Conservation (phyloP, 805 yeast genomes). For the Candida stauntonica region DNA sequence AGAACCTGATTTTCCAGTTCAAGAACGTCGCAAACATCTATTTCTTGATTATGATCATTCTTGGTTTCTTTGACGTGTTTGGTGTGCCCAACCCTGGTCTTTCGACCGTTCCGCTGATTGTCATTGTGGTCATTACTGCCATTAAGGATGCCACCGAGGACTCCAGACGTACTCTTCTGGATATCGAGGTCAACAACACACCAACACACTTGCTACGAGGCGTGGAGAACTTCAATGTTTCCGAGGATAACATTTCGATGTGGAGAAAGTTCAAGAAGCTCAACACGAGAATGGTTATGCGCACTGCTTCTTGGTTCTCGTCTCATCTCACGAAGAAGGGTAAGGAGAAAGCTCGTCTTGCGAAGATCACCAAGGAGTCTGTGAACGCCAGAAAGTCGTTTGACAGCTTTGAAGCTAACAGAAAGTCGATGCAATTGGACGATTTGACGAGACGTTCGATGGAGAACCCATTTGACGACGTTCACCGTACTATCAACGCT, state of each 20-base stretch:
- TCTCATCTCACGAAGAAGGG: slow-evolving; percentile 32
- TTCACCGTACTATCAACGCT: slow-evolving; percentile 30
- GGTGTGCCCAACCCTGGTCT: slow-evolving; percentile 79
- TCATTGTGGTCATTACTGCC: slow-evolving; percentile 70
- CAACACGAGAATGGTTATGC: slow-evolving; percentile 28
- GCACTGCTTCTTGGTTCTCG: slow-evolving; percentile 7
- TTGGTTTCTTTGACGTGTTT: slow-evolving; percentile 73
- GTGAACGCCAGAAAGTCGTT: slow-evolving; percentile 34
- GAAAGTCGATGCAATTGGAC: slow-evolving; percentile 28
- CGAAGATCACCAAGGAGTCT: slow-evolving; percentile 24
- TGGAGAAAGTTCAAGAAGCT: slow-evolving; percentile 71
- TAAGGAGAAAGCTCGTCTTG: slow-evolving; percentile 29
- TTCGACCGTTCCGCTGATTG: slow-evolving; percentile 74
- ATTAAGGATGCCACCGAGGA: slow-evolving; percentile 79
- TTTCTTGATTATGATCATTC: slow-evolving; percentile 71
- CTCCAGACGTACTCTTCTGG: slow-evolving; percentile 65
- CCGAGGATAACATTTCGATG: slow-evolving; percentile 55
- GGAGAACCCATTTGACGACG: slow-evolving; percentile 27
- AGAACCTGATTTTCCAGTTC: slow-evolving; percentile 75
- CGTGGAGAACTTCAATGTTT: slow-evolving; percentile 53
- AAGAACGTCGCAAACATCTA: slow-evolving; percentile 87
- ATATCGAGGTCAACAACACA: slow-evolving; percentile 72
- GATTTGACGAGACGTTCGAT: slow-evolving; percentile 20
- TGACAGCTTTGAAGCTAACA: slow-evolving; percentile 32
- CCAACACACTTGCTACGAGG: slow-evolving; percentile 58